These are phyloP conservation scores for Ascoidea tarda DNA, from an alignment of 805 yeast species.

Conservation along the genomic window DNA sequence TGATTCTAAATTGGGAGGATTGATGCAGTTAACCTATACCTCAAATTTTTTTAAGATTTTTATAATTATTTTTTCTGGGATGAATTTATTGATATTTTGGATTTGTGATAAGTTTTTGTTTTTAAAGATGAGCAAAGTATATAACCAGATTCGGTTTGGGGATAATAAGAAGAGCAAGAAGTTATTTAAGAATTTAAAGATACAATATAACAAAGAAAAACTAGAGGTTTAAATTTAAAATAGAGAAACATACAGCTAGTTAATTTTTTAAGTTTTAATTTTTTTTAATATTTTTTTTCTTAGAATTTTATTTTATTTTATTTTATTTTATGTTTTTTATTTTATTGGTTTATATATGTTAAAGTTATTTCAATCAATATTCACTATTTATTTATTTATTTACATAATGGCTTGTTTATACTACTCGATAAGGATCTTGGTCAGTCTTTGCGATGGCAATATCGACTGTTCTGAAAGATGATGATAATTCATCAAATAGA, in stretches of 20 bases:
- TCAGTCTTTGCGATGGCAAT: slow-evolving; percentile 43
- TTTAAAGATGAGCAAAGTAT: slow-evolving; percentile 21
- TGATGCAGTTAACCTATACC: slow-evolving; percentile 66
- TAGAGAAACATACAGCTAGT: too few relatives aligned
- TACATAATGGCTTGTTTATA: slow-evolving; percentile 8
- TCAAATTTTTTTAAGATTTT: slow-evolving; percentile 32
- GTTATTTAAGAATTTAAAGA: slow-evolving; percentile 3
- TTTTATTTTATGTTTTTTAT: too few relatives aligned
- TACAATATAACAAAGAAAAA: too few relatives aligned
- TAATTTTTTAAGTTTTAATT: too few relatives aligned
- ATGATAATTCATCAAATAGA: slow-evolving; percentile 28
- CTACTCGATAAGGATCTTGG: slow-evolving; percentile 42
- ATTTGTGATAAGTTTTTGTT: slow-evolving; percentile 32
- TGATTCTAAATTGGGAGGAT: slow-evolving; percentile 39
- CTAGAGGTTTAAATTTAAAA: too few relatives aligned
- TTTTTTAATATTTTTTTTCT: too few relatives aligned
- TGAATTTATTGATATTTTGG: slow-evolving; percentile 36
- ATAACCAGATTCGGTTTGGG: slow-evolving; percentile 5
- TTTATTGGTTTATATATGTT: too few relatives aligned
- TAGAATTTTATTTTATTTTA: too few relatives aligned
- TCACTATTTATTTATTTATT: too few relatives aligned
- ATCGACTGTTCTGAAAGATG: slow-evolving; percentile 18
- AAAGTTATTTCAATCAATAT: too few relatives aligned
- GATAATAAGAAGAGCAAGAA: slow-evolving; percentile 6
- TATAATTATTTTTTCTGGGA: slow-evolving; percentile 29